Conservation (phyloP, 2,329 filamentous ascomycete genomes). For the Westerdykella ornata region DNA sequence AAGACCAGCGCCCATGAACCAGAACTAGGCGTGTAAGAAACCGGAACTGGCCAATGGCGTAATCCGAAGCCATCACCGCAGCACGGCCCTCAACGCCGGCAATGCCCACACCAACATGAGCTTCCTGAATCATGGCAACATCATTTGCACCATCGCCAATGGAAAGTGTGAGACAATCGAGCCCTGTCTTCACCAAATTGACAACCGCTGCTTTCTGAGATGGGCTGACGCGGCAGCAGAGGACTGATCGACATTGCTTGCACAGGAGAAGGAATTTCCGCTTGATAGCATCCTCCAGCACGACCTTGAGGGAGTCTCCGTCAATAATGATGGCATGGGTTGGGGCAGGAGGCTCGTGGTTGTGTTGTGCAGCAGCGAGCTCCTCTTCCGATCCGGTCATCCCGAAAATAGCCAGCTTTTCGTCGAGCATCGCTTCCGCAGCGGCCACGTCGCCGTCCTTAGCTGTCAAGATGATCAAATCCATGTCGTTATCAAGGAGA, state of each 20-base stretch:
- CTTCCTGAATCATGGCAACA: slow-evolving; percentile 88
- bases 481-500: slow-evolving; percentile 94
- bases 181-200: slow-evolving; percentile 84
- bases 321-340: slow-evolving; percentile 94
- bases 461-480: slow-evolving; percentile 82
- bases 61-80: slow-evolving; percentile 78
- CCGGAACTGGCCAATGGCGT: slow-evolving; percentile 81
- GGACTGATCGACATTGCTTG: slow-evolving; percentile 92
- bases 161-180: slow-evolving; percentile 92
- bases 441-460: slow-evolving; percentile 62
- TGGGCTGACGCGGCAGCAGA: slow-evolving; percentile 95
- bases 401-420: slow-evolving; percentile 63
- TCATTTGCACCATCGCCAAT: slow-evolving; percentile 89
- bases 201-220: slow-evolving; percentile 98
- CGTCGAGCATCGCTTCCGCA: slow-evolving; percentile 66
- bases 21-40: slow-evolving; percentile 74
- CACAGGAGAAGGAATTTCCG: slow-evolving; percentile 92
- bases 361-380: slow-evolving; percentile 67
- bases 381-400: slow-evolving; percentile 83
- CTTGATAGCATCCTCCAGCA: slow-evolving; percentile 72
- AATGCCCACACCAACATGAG: slow-evolving; percentile 82
- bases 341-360: slow-evolving; percentile 76
- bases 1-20: slow-evolving; percentile 86
- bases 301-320: slow-evolving; percentile 84
- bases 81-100: slow-evolving; percentile 82